Percentiles rank a stretch among this genome's conserved stretches.
Conservation (phyloP, 2,329 filamentous ascomycete species). For the Mycocentrospora acerina region DNA sequence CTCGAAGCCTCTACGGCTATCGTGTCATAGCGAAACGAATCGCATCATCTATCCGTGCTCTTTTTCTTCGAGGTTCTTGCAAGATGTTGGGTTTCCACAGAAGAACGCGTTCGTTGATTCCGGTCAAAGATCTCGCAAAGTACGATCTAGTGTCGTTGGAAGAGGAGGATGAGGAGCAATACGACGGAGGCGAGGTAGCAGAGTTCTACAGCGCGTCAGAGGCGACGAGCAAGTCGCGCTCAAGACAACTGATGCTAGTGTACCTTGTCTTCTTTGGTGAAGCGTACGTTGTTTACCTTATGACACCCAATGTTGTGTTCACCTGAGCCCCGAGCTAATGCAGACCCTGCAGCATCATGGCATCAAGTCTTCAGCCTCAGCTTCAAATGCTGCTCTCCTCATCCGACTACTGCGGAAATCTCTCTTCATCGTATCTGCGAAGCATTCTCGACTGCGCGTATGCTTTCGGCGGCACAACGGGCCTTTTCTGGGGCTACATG, state of each 20-base stretch:
- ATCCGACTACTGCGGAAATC: conserved; percentile 47
- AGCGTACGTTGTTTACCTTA: conserved; percentile 35
- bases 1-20: conserved; percentile 9
- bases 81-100: conserved; percentile 49
- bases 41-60: conserved; percentile 2
- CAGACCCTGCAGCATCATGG: conserved; percentile 44
- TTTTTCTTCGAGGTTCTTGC: conserved; percentile 5
- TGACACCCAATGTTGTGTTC: background rate
- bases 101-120: conserved; percentile 46
- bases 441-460: conserved; percentile 53
- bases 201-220: conserved; percentile 20
- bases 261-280: conserved; percentile 52
- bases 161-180: conserved; percentile 28
- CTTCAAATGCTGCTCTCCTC: conserved; percentile 49
- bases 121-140: conserved; percentile 45
- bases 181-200: conserved; percentile 33
- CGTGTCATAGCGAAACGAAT: conserved; percentile 14
- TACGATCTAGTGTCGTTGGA: conserved; percentile 42
- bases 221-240: conserved; percentile 22
- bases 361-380: conserved; percentile 51
- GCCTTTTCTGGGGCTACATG: conserved; percentile 49
- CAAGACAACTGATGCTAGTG: conserved; percentile 45
- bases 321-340: conserved; percentile 8
- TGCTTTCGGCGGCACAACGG: conserved; percentile 48
- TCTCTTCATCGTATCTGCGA: conserved; percentile 49